Evolutionary conservation across 257 asterid species (phyloP).

Genomic region (Nicotiana paniculata): DNA sequence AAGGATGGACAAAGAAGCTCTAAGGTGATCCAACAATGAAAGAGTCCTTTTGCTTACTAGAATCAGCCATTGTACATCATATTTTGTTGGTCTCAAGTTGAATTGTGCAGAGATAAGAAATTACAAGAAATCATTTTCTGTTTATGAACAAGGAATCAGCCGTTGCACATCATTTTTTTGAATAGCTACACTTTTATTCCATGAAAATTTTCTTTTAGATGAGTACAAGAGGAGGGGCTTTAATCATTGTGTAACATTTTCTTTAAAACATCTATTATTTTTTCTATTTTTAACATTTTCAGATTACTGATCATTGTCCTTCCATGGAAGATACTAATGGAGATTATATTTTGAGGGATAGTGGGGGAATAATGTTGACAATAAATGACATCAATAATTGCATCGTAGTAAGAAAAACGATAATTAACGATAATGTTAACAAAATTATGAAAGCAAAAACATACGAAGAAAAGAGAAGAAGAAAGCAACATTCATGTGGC

Average conservation of each 20-base stretch:
- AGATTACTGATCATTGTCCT: constrained; percentile 18
- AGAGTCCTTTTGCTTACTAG: too few species aligned
- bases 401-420: constrained; percentile 11
- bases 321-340: constrained; percentile 22
- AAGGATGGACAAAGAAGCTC: too few species aligned
- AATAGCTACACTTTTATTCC: too few species aligned
- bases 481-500: constrained; percentile 56
- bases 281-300: too few species aligned
- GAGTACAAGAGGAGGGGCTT: too few species aligned
- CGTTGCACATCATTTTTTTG: too few species aligned
- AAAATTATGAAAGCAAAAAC: neutral
- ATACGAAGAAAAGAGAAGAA: constrained; percentile 18
- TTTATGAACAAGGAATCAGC: neutral
- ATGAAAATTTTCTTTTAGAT: too few species aligned
- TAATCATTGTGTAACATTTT: too few species aligned
- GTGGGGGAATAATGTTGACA: constrained; percentile 20
- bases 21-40: too few species aligned
- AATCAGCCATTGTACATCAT: too few species aligned
- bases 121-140: neutral
- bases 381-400: constrained; percentile 24
- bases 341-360: constrained; percentile 27
- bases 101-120: neutral
- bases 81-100: neutral
- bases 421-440: constrained; percentile 19
- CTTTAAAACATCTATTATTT: too few species aligned